A percentile compares a stretch with the other conserved stretches of the same genome.
These are phyloP conservation scores for Rhodotorula kratochvilovae DNA, from an alignment of 768 basidiomycete species.

Conservation along the genomic window DNA sequence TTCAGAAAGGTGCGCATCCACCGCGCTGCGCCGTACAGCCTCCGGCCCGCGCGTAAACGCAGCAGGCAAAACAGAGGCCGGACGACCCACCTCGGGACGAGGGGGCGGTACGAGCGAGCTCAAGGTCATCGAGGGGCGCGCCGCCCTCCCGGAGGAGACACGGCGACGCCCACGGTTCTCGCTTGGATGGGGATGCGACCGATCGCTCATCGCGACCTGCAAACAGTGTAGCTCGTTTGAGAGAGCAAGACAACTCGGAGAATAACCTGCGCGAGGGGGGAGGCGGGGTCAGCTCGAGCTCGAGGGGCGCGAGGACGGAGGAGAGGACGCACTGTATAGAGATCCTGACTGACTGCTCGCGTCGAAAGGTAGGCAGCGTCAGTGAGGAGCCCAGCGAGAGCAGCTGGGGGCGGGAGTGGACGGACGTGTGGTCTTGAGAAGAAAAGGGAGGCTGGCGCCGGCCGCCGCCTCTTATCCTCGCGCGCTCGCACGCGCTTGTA, in stretches of 20 bases:
- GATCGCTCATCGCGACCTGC: constrained; percentile 16
- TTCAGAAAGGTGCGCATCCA: constrained; percentile 33
- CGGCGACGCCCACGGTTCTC: constrained; percentile 7
- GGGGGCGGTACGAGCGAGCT: constrained; percentile 27
- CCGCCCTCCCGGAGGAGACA: too few species aligned
- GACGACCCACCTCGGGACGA: constrained; percentile 21
- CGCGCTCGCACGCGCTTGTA: neutral
- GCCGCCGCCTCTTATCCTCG: neutral
- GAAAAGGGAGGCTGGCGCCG: constrained; percentile 2
- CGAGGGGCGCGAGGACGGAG: neutral
- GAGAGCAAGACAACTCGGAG: constrained; percentile 13
- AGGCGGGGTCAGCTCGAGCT: constrained; percentile 2
- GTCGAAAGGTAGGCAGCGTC: neutral
- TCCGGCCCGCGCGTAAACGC: neutral
- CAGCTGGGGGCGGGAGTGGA: neutral
- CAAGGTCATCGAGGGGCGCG: constrained; percentile 24
- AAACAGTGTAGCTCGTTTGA: constrained; percentile 14
- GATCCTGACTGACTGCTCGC: constrained; percentile 19
- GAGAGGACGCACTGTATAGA: constrained; percentile 18
- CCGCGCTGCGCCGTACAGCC: constrained; percentile 33
- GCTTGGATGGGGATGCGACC: constrained; percentile 24
- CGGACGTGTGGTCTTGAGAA: constrained; percentile 27
- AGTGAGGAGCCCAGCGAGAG: neutral
- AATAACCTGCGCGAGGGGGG: constrained; percentile 4
- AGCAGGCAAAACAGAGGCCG: neutral